Percentiles rank a stretch among this genome's conserved stretches.
These are phyloP conservation scores for Ustilago esculenta DNA, from an alignment of 1,284 basidiomycete genomes.

Conservation along the genomic window DNA sequence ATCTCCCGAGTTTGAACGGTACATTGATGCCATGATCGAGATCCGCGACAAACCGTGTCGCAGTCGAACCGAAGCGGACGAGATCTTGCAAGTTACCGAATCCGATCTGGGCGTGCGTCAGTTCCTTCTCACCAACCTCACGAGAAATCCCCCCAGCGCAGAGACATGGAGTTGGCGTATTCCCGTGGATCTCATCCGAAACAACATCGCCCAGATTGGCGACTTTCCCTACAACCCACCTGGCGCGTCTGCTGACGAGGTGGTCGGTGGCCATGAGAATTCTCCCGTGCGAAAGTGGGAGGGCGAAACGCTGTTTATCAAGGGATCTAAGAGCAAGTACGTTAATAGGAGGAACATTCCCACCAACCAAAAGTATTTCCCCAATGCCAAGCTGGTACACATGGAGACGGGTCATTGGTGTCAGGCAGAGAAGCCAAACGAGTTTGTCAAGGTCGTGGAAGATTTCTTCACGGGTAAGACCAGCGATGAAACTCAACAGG, in stretches of 20 bases:
- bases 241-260: constrained; percentile 69
- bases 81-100: constrained; percentile 75
- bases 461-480: constrained; percentile 57
- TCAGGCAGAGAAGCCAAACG: constrained; percentile 67
- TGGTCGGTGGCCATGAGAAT: constrained; percentile 4
- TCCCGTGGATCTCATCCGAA: constrained; percentile 75
- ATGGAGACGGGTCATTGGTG: constrained; percentile 69
- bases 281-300: constrained; percentile 69
- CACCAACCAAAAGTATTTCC: constrained; percentile 76
- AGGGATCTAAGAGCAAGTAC: constrained; percentile 75
- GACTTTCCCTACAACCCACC: constrained; percentile 74
- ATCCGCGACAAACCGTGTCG: constrained; percentile 73
- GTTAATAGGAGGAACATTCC: constrained; percentile 77
- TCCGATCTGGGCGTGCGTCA: constrained; percentile 75
- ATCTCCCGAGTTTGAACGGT: constrained; percentile 73
- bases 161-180: constrained; percentile 74
- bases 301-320: constrained; percentile 78
- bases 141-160: constrained; percentile 65
- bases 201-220: constrained; percentile 76
- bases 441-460: constrained; percentile 65
- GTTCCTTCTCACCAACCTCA: constrained; percentile 84
- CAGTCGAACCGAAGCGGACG: constrained; percentile 75
- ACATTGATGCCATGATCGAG: constrained; percentile 77
- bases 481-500: constrained; percentile 27
- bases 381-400: constrained; percentile 70